These are phyloP conservation scores for Suhomyces xylopsoci DNA, from an alignment of 805 yeast species.

Conservation along the genomic window DNA sequence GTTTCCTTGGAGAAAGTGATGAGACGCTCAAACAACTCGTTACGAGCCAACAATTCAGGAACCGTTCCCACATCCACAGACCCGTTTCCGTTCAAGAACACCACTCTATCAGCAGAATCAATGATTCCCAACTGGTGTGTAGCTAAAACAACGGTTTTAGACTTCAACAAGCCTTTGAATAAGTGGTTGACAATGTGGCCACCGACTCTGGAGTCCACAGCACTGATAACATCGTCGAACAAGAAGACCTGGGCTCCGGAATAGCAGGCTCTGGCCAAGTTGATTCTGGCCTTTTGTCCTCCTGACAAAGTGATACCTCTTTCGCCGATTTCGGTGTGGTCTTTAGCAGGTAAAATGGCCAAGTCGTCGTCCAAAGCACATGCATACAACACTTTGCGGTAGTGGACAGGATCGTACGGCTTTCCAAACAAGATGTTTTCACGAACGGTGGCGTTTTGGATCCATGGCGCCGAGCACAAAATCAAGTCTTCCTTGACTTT, in stretches of 20 bases:
- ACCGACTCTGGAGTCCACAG: constrained; percentile 44
- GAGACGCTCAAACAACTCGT: constrained; percentile 47
- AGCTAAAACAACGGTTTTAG: constrained; percentile 38
- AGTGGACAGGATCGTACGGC: constrained; percentile 26
- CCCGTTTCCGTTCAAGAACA: constrained; percentile 42
- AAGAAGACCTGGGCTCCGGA: constrained; percentile 30
- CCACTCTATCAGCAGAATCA: constrained; percentile 36
- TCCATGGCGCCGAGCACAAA: constrained; percentile 40
- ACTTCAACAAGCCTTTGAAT: constrained; percentile 30
- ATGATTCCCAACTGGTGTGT: constrained; percentile 43
- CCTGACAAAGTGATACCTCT: constrained; percentile 45
- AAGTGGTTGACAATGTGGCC: constrained; percentile 36
- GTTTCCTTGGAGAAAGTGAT: constrained; percentile 42
- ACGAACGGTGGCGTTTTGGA: constrained; percentile 41
- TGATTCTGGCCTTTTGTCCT: constrained; percentile 45
- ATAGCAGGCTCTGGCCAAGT: constrained; percentile 43
- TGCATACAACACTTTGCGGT: constrained; percentile 29
- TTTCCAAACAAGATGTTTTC: constrained; percentile 39
- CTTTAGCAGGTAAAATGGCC: constrained; percentile 32
- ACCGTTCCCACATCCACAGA: constrained; percentile 37
- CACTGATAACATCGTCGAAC: constrained; percentile 44
- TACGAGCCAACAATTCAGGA: constrained; percentile 31
- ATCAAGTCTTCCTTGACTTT: constrained; percentile 28
- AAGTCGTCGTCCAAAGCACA: constrained; percentile 42
- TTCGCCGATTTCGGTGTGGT: constrained; percentile 44